Conservation (phyloP, 2,329 filamentous ascomycete species). For the Colletotrichum higginsianum region DNA sequence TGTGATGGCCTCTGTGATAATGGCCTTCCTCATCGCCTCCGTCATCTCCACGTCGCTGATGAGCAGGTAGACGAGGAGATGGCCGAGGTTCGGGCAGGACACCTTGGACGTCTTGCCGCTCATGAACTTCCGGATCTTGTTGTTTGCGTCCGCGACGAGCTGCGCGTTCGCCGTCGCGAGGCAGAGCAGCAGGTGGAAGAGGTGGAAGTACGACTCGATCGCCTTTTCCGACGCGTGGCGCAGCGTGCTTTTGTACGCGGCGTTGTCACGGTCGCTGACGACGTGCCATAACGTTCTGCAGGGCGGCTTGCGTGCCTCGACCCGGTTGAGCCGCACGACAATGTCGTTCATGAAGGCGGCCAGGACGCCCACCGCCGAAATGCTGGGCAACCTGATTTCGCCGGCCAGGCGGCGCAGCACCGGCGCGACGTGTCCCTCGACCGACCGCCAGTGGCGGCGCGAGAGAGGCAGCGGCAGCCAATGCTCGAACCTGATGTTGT, state of each 20-base stretch:
- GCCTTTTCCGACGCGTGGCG: conserved; percentile 66
- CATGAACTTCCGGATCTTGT: conserved; percentile 55
- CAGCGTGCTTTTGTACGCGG: conserved; percentile 55
- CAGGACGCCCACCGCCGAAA: conserved; percentile 52
- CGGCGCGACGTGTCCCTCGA: conserved; percentile 46
- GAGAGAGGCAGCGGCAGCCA: conserved; percentile 66
- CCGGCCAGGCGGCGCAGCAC: conserved; percentile 46
- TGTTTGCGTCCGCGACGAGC: conserved; percentile 59
- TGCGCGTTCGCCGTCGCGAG: conserved; percentile 55
- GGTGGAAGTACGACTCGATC: conserved; percentile 66
- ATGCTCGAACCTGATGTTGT: conserved; percentile 56
- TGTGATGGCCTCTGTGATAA: conserved; percentile 65
- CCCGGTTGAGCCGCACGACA: conserved; percentile 62
- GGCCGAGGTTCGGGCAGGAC: conserved; percentile 62
- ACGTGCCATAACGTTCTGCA: neutral
- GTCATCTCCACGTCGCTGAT: conserved; percentile 61
- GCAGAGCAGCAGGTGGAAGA: conserved; percentile 66
- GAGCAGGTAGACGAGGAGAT: conserved; percentile 62
- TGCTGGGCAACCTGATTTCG: conserved; percentile 43
- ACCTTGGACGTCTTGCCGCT: conserved; percentile 57
- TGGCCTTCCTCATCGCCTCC: conserved; percentile 54
- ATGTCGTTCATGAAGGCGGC: conserved; percentile 67
- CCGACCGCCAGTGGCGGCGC: conserved; percentile 59
- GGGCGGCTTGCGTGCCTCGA: conserved; percentile 3
- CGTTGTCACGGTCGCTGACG: neutral